Evolutionary conservation across 1,284 basidiomycete genomes (phyloP), one percentile per base, ranked within the genome.

Genomic region (Paramarasmius palmivorus): DNA sequence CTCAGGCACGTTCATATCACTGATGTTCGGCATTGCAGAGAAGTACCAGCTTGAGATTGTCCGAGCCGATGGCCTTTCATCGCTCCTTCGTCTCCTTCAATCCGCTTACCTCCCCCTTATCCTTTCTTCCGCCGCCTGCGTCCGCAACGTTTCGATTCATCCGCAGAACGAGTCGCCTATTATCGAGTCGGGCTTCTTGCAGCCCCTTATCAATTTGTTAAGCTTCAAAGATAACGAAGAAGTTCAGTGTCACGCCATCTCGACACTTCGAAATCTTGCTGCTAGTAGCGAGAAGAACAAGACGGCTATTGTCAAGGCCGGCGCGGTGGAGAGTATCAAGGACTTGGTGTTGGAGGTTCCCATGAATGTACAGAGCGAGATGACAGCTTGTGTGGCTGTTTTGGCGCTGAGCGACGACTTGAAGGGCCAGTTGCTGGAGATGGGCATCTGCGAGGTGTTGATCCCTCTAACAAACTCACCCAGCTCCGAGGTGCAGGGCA

Each of bases 21-120:
- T 20, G 44, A 15, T 19, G 12, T 34, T 59, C n/a, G 38, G n/a
- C 52, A n/a, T 54, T 49, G 2, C 67, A 95, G 94, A 99, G 75
- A 98, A 98, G 77, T 99, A 99, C 71, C 97, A 99, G 68, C 82
- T 98, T 51, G 97, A 99, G 70, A 99, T 99, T 56, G 97, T 99
- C 63, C 95, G 94, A 67, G 90, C 93, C 42, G 93, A 96, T 61
- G 97, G 97, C 40, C 82, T 99, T 25, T 86, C 91, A 54, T 91
- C 96, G 4, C 82, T 99, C 20, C 84, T 99, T 38, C 93, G 97
- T 41, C 88, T 99, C 25, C 81, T 99, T 14, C 94, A 97, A 68
- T 98, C 96, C 3, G 93, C 95, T 1, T 99, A 98, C 72, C 86
- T 99, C 22, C 97, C 97, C n/a, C 86, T 99, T 57, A 99, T 99